phyloP scores from a whole-genome alignment of 352 stramenopile species.

The Phytophthora meadii region DNA sequence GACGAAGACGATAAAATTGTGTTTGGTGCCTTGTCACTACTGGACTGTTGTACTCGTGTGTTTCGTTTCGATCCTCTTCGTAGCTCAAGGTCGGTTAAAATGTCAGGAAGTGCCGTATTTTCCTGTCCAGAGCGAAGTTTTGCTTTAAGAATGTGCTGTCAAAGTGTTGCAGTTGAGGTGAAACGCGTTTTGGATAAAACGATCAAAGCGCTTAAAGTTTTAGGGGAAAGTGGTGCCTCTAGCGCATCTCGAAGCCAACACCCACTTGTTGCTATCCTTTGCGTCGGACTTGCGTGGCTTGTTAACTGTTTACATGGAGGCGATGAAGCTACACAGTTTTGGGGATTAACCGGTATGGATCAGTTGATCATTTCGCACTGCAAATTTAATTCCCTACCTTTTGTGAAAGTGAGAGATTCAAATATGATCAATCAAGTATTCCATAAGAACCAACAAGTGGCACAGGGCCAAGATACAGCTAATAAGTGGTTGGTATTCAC shows the following conservation, averaged over 20 bases:
- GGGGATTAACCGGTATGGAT: slow-evolving; percentile 30
- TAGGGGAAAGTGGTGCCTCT: slow-evolving; percentile 33
- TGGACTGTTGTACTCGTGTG: slow-evolving; percentile 49
- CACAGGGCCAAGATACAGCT: neutral
- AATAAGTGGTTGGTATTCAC: slow-evolving; percentile 27
- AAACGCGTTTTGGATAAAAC: slow-evolving; percentile 32
- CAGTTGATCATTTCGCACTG: slow-evolving; percentile 33
- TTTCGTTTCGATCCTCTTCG: slow-evolving; percentile 34
- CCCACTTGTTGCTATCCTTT: slow-evolving; percentile 28
- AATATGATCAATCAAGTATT: slow-evolving; percentile 47
- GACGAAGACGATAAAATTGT: slow-evolving; percentile 53
- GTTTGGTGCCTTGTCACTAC: slow-evolving; percentile 36
- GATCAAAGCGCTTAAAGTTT: slow-evolving; percentile 33
- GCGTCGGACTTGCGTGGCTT: slow-evolving; percentile 33
- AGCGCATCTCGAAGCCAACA: slow-evolving; percentile 32
- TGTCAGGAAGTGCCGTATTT: neutral
- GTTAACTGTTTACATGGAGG: slow-evolving; percentile 53
- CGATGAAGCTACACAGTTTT: slow-evolving; percentile 42
- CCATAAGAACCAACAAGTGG: slow-evolving; percentile 2
- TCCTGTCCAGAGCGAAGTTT: slow-evolving; percentile 18
- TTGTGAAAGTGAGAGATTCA: slow-evolving; percentile 42
- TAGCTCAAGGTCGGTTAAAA: neutral
- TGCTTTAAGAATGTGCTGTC: slow-evolving; percentile 28
- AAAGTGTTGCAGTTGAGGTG: slow-evolving; percentile 25
- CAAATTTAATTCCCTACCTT: slow-evolving; percentile 41